Percentiles rank a stretch among this genome's conserved stretches.
These are phyloP conservation scores for Sporothrix pseudoabietina DNA, from an alignment of 2,329 filamentous ascomycete species.

Conservation along the genomic window DNA sequence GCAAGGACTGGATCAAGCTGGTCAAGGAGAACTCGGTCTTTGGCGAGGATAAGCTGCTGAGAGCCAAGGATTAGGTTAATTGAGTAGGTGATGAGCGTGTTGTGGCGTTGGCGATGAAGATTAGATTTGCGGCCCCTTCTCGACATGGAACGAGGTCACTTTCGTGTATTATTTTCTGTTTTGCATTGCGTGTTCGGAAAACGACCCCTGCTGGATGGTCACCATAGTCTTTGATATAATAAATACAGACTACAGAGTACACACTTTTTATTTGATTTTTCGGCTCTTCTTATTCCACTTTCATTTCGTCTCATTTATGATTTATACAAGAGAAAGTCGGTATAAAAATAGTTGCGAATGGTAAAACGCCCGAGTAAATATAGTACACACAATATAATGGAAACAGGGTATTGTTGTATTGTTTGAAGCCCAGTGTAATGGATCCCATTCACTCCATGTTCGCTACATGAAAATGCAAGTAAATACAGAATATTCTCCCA, in stretches of 20 bases:
- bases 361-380: neutral
- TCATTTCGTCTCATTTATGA: too few relatives aligned
- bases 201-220: neutral
- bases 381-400: neutral
- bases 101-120: neutral
- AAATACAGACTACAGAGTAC: neutral
- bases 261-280: neutral
- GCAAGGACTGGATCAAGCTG: conserved; percentile 60
- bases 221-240: neutral
- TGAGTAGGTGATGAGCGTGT: neutral
- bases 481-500: neutral
- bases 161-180: conserved; percentile 1
- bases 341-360: neutral
- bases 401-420: neutral
- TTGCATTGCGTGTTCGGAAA: neutral
- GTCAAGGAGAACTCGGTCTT: conserved; percentile 60
- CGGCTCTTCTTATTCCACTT: neutral
- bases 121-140: neutral
- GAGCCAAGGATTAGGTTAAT: conserved; percentile 36
- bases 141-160: neutral
- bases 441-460: neutral
- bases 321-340: neutral
- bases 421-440: neutral
- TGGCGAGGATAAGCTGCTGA: conserved; percentile 58
- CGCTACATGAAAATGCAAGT: neutral